A percentile compares a stretch with the other conserved stretches of the same genome.
phyloP scores from a whole-genome alignment of 1,284 basidiomycete species.

The Schizophyllum commune region DNA sequence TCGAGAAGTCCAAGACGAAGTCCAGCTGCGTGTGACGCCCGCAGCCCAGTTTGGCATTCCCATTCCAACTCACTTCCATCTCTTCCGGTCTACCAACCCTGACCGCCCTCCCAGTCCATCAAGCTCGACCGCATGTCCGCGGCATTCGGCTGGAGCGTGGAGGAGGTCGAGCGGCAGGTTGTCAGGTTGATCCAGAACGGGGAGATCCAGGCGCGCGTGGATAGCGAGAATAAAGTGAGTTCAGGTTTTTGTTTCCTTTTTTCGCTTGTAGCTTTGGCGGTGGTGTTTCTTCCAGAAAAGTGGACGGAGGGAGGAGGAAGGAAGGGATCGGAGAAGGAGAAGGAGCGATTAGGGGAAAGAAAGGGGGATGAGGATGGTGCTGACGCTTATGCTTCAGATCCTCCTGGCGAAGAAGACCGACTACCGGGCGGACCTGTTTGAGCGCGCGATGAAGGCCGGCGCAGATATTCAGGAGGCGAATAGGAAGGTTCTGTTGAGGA shows the following conservation, averaged over 20 bases:
- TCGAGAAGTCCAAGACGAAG: too few relatives aligned
- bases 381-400: constrained; percentile 34
- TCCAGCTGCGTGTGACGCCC: too few relatives aligned
- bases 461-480: constrained; percentile 63
- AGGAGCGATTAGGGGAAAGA: too few relatives aligned
- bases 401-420: constrained; percentile 70
- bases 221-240: constrained; percentile 69
- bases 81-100: too few relatives aligned
- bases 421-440: constrained; percentile 65
- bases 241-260: background rate
- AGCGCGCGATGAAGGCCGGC: constrained; percentile 65
- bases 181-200: constrained; percentile 69
- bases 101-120: constrained; percentile 40
- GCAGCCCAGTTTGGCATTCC: too few relatives aligned
- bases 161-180: constrained; percentile 62
- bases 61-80: too few relatives aligned
- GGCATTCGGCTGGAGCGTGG: constrained; percentile 76
- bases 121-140: constrained; percentile 70
- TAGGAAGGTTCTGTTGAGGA: constrained; percentile 66
- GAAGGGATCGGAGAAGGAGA: too few relatives aligned
- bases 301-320: too few relatives aligned
- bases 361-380: background rate
- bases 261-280: background rate
- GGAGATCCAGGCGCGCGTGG: constrained; percentile 70
- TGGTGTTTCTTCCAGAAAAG: too few relatives aligned